These are phyloP conservation scores for Calonectria pseudoturangicola DNA, from an alignment of 2,329 filamentous ascomycete species.

Conservation along the genomic window DNA sequence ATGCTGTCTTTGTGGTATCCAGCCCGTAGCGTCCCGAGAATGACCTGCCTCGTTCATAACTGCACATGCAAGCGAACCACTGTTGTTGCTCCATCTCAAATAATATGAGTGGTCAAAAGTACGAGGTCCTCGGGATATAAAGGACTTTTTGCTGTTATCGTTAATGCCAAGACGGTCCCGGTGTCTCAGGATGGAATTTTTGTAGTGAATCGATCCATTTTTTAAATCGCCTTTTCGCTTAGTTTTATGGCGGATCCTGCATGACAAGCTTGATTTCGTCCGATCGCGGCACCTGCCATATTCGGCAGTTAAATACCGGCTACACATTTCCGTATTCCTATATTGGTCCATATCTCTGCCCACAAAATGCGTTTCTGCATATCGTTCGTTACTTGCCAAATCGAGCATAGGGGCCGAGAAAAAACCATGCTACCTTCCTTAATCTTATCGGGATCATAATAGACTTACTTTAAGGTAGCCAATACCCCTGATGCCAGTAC, in stretches of 20 bases:
- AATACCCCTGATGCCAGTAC: background rate
- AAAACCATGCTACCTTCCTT: background rate
- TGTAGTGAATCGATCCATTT: constrained; percentile 17
- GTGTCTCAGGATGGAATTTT: constrained; percentile 16
- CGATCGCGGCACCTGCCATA: constrained; percentile 28
- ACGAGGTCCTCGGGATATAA: background rate
- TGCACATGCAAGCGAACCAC: background rate
- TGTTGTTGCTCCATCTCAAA: background rate
- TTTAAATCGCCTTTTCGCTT: constrained; percentile 6
- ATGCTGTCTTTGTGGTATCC: background rate
- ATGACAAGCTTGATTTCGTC: constrained; percentile 17
- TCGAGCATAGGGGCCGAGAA: constrained; percentile 7
- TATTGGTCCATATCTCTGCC: constrained; percentile 21
- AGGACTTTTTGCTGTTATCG: constrained; percentile 27
- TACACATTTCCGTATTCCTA: constrained; percentile 13
- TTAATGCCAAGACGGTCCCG: constrained; percentile 30
- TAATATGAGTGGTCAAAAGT: constrained; percentile 9
- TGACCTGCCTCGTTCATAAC: constrained; percentile 33
- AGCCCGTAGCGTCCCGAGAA: background rate
- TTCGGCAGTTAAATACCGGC: constrained; percentile 30
- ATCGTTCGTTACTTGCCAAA: constrained; percentile 27
- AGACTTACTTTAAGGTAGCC: constrained; percentile 12
- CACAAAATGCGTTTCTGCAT: constrained; percentile 6
- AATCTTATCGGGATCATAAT: background rate
- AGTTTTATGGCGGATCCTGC: constrained; percentile 7